phyloP scores from a whole-genome alignment of 2,329 filamentous ascomycete genomes.

The Ophiostoma pallidulum region DNA sequence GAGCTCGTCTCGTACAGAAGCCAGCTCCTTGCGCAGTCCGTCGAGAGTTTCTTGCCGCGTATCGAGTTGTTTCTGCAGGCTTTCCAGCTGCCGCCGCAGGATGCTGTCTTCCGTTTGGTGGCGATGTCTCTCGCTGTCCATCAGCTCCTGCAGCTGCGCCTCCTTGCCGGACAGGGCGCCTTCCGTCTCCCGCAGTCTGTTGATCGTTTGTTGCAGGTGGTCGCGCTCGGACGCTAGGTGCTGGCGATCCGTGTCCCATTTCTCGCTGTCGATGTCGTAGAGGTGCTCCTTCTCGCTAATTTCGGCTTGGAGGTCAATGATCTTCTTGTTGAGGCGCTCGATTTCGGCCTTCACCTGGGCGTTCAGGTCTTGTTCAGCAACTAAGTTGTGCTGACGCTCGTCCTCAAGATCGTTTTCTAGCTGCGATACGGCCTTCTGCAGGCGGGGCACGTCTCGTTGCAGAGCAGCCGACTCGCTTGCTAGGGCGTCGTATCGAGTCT shows the following conservation, averaged over 20 bases:
- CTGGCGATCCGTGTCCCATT: conserved; percentile 60
- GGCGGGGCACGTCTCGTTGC: conserved; percentile 50
- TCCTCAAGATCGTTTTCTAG: conserved; percentile 40
- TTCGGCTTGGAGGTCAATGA: conserved; percentile 53
- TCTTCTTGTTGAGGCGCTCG: conserved; percentile 46
- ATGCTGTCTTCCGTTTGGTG: conserved; percentile 62
- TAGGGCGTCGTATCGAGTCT: conserved; percentile 58
- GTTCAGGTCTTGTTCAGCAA: conserved; percentile 52
- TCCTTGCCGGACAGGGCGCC: conserved; percentile 60
- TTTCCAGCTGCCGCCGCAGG: conserved; percentile 63
- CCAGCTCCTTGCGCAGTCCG: conserved; percentile 55
- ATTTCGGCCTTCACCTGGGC: conserved; percentile 38
- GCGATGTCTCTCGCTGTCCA: conserved; percentile 62
- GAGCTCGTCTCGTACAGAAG: conserved; percentile 57
- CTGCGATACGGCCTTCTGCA: conserved; percentile 38
- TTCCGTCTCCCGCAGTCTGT: conserved; percentile 58
- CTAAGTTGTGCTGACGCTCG: conserved; percentile 48
- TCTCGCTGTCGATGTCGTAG: conserved; percentile 61
- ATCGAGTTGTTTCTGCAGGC: conserved; percentile 62
- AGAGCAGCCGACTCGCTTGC: conserved; percentile 57
- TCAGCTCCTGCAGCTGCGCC: conserved; percentile 54
- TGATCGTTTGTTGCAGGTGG: conserved; percentile 60
- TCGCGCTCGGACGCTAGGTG: conserved; percentile 56
- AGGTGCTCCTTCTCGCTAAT: conserved; percentile 61
- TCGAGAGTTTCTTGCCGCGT: conserved; percentile 57